Base-by-base conservation (phyloP, 495 filamentous ascomycete genomes). In the Platismatia glauca region DNA sequence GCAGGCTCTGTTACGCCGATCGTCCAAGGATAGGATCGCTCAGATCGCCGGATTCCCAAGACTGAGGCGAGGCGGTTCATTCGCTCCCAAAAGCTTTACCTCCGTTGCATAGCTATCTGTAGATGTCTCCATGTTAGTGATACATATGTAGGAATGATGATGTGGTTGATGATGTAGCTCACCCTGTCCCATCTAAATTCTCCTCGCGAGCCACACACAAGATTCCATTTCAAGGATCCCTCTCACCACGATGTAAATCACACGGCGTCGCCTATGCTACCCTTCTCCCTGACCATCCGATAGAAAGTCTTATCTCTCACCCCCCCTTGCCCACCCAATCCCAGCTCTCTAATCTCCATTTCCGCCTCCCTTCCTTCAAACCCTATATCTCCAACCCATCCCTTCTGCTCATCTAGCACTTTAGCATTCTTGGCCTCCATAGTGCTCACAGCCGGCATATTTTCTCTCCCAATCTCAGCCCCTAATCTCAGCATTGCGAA, bases 401-500 rank as follows among this genome's bases (percentile, higher is more conserved):
- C 69, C 22, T 63, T 53, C 24, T 66, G 31, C 18, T 61, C 52
- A 24, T 71, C 68, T 27, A 71, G 48, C 27, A 59, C 44, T n/a
- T 8, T 69, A 69, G 37, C 70, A 46, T 15, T 68, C 44, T 24
- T 46, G 4, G 44, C 44, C 44, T 46, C 44, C 44, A 46, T 11
- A n/a, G 44, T n/a, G 44, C 44, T 46, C 20, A 46, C 7, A 9
- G 22, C 9, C 1, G 44, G 44, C 44, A 46, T 24, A 8, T 46
- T 9, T n/a, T 46, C 44, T n/a, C n/a, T 24, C 7, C n/a, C 44
- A 9, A 46, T 46, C 44, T 46, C 44, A 9, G 44, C 44, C 22
- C 44, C 44, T 11, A 46, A 9, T 13, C 44, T 64, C 59, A 73
- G 58, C 71, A 73, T 74, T 4, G 66, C 67, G n/a, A 70, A 66